phyloP scores from a whole-genome alignment of 108 stramenopile species.

The Discostella pseudostelligera region DNA sequence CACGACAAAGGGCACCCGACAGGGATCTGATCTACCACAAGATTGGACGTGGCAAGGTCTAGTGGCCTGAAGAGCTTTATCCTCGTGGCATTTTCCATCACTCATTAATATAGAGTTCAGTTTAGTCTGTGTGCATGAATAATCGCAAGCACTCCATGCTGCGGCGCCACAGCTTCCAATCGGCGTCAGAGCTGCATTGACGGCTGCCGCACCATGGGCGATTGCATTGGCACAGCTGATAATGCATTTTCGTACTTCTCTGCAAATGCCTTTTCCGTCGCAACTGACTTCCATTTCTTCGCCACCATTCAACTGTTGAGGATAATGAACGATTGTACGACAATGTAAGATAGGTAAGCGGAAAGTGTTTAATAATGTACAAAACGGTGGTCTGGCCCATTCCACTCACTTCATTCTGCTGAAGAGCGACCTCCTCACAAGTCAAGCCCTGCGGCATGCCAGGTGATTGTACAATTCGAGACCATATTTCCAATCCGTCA shows the following conservation, averaged over 20 bases:
- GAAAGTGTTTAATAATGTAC: no score
- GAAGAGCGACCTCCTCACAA: conserved; percentile 44
- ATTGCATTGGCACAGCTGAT: conserved; percentile 55
- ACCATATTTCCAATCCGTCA: conserved; percentile 68
- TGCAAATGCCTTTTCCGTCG: conserved; percentile 59
- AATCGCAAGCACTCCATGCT: conserved; percentile 75
- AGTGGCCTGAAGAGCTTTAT: conserved; percentile 40
- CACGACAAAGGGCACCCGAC: conserved; percentile 69
- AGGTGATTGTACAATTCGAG: conserved; percentile 49
- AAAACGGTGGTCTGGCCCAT: not conserved
- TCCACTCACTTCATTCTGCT: conserved; percentile 29
- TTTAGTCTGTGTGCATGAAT: conserved; percentile 62
- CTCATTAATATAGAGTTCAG: conserved; percentile 33
- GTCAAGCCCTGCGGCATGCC: conserved; percentile 47
- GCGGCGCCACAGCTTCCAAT: conserved; percentile 26
- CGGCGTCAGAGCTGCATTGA: not conserved
- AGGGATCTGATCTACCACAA: conserved; percentile 72
- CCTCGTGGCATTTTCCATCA: conserved; percentile 64
- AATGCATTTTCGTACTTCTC: conserved; percentile 62
- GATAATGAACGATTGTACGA: no score
- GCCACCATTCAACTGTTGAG: conserved; percentile 21
- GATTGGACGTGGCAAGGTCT: conserved; percentile 70
- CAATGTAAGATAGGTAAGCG: conserved; percentile 5
- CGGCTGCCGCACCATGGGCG: conserved; percentile 17
- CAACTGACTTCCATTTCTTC: conserved; percentile 47